Base-by-base conservation (phyloP, 208 protist genomes). In the Leishmania amazonensis region DNA sequence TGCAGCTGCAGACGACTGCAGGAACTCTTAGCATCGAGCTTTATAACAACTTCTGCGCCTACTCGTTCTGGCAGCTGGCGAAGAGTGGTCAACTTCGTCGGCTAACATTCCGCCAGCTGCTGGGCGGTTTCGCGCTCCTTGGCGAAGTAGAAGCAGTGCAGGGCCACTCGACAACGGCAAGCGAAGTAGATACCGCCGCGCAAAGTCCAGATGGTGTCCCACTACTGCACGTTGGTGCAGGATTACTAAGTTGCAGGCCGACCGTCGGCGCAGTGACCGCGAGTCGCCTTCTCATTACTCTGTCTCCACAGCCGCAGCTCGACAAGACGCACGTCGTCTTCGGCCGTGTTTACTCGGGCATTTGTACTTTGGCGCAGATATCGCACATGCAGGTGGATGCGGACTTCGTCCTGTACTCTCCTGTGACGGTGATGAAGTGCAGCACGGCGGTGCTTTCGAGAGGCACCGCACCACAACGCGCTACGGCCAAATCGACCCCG, bases 151-250 rank as follows among this genome's bases (percentile, higher is more conserved):
- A 71, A 13, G 62, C 77, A 28, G 65, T 58, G 24, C 21, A 54
- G 45, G 79, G 65, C 4, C 79, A 81, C 7, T 68, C 51, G 21
- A 67, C 74, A 9, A 75, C 62, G 1, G 75, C 28, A 9, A 45
- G 28, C 7, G 75, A 83, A 8, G 70, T 81, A 38, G 76, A 74
- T 19, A 19, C 28, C 3, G 31, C 51, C 6, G 28, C 73, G 2
- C 35, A 38, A 19, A 74, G 7, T n/a, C 2, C n/a, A 0, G 53
- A 53, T 45, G 47, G n/a, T 35, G 60, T 81, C 0, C 1, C 49
- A 1, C 78, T 94, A 21, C 75, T 74, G 28, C 92, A 95, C 57
- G 89, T 91, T n/a, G 92, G 92, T 49, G 90, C 90, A 28, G 92
- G 92, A 1, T 67, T 95, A 17, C 47, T 95, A 24, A 93, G 73